These are phyloP conservation scores for Pleoardoris graminearum DNA, from an alignment of 2,329 filamentous ascomycete genomes.

Conservation along the genomic window DNA sequence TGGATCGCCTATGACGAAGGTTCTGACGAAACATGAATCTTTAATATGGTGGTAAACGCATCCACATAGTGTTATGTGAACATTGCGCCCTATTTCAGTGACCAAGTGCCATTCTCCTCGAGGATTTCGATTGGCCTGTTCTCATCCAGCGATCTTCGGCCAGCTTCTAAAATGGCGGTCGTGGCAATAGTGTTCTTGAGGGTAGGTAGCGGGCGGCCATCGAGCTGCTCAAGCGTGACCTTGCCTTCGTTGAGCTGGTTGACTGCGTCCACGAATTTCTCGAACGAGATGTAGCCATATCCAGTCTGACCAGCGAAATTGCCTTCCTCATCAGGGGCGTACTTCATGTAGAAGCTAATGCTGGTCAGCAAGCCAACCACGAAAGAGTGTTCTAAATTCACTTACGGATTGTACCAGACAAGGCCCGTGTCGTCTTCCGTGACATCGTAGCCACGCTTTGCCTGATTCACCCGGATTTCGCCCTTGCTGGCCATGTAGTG, in stretches of 20 bases:
- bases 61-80: no score
- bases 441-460: constrained; percentile 91
- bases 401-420: constrained; percentile 82
- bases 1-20: no score
- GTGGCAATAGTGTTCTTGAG: constrained; percentile 88
- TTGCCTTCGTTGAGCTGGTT: constrained; percentile 74
- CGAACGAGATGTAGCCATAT: constrained; percentile 91
- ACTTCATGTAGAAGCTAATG: constrained; percentile 81
- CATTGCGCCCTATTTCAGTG: constrained; percentile 55
- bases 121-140: constrained; percentile 75
- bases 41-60: no score
- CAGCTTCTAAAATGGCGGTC: constrained; percentile 88
- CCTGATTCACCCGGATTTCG: constrained; percentile 88
- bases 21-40: no score
- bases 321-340: constrained; percentile 90
- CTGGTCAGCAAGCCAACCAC: constrained; percentile 9
- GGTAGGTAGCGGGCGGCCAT: constrained; percentile 80
- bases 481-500: constrained; percentile 86
- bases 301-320: constrained; percentile 91
- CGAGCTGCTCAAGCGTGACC: constrained; percentile 73
- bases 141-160: constrained; percentile 82
- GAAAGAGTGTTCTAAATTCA: constrained; percentile 14
- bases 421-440: constrained; percentile 76
- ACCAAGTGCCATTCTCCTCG: constrained; percentile 68
- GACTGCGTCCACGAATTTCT: constrained; percentile 93